phyloP scores from a whole-genome alignment of 176 grass and related monocot species.

The Oryza coarctata region DNA sequence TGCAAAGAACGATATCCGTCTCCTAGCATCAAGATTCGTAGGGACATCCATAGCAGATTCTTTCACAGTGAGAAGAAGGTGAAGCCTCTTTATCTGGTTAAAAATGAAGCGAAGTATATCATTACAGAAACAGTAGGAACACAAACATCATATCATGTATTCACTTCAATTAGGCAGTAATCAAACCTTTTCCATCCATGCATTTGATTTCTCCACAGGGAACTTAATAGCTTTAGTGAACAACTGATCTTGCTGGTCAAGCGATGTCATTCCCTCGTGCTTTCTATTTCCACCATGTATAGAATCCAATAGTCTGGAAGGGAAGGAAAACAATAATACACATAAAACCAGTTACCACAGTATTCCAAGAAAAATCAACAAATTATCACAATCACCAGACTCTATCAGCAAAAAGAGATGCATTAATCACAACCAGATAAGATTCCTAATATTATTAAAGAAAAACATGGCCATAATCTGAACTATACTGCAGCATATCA shows the following conservation, averaged over 20 bases:
- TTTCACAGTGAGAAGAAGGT: slow-evolving; percentile 89
- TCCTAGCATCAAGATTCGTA: slow-evolving; percentile 87
- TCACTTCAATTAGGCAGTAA: slow-evolving; percentile 22
- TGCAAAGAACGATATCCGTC: slow-evolving; percentile 94
- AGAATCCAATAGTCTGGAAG: slow-evolving; percentile 71
- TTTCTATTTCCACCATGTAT: slow-evolving; percentile 59
- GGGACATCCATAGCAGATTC: slow-evolving; percentile 99
- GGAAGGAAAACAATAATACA: background rate
- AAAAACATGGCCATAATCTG: background rate
- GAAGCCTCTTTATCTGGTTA: slow-evolving; percentile 83
- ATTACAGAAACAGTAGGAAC: slow-evolving; percentile 21
- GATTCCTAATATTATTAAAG: background rate
- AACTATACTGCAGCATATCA: background rate
- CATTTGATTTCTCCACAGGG: slow-evolving; percentile 71
- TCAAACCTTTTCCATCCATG: slow-evolving; percentile 92
- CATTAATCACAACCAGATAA: no score
- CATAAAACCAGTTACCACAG: slow-evolving; percentile 17
- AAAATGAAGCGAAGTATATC: slow-evolving; percentile 27
- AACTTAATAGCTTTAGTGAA: slow-evolving; percentile 84
- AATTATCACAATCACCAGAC: background rate
- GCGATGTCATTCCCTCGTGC: slow-evolving; percentile 66
- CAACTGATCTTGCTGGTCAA: slow-evolving; percentile 91
- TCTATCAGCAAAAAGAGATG: background rate
- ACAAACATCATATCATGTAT: background rate
- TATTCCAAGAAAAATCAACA: background rate